Evolutionary conservation across 257 asterid species (phyloP), one percentile per base, ranked within the genome.

Genomic region (Solanum corneliomulleri): DNA sequence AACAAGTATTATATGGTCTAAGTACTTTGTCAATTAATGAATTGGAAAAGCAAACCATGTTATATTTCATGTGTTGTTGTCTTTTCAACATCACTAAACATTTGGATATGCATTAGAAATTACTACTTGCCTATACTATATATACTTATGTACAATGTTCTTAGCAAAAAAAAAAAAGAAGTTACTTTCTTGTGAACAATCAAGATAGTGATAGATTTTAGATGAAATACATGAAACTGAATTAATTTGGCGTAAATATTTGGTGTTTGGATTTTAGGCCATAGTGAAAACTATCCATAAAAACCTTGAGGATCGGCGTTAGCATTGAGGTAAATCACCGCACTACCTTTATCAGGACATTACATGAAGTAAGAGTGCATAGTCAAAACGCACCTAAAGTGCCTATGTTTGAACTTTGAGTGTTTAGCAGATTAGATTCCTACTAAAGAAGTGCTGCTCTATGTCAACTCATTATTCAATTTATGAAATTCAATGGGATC

Each of bases 31-130:
- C 20, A 86, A 86, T 66, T 58, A 45, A 77, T 77, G 84, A 25
- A 44, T 82, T 21, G 62, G 89, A 60, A 58, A 84, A 33, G 86
- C 83, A 29, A 56, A 83, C 71, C 89, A 72, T 87, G 87, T 56
- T 86, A 83, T 56, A 42, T 66, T 52, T 60, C 75, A 69, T 70
- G 64, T 44, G 74, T 25, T 27, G 29, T 70, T 83, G 84, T 56
- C 89, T 21, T 37, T 37, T 52, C 42, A 69, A 45, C 41, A 77
- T 20, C 21, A 14, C n/a, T 77, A 44, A 75, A 75, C 56, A 77
- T 44, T 8, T 77, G 62, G 64, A 77, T 77, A 77, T 77, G 39
- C 39, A 44, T 15, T 25, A 77, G 18, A 45, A 72, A 20, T 72
- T 72, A 72, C 81, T 35, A 37, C 49, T 75, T 23, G 11, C 11